phyloP scores from a whole-genome alignment of 495 filamentous ascomycete genomes.

The Antarctomyces pellizariae region DNA sequence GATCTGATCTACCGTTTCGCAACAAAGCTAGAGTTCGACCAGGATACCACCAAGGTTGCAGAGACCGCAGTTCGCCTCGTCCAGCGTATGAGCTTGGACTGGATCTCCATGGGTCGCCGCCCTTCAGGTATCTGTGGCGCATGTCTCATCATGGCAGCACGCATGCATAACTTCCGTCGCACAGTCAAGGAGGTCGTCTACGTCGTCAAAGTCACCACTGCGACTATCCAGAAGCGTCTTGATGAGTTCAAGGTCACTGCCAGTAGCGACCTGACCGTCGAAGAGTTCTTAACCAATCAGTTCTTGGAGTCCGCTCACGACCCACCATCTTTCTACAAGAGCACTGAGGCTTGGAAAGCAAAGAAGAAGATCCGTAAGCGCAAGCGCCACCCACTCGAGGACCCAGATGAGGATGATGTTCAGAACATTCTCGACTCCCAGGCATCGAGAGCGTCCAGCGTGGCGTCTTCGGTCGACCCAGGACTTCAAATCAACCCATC shows the following conservation, averaged over 20 bases:
- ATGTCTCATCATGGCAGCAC: conserved; percentile 76
- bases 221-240: conserved; percentile 71
- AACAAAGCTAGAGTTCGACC: conserved; percentile 67
- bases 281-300: conserved; percentile 53
- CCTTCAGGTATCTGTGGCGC: conserved; percentile 90
- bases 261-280: conserved; percentile 55
- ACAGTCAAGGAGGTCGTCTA: conserved; percentile 85
- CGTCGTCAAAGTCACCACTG: conserved; percentile 80
- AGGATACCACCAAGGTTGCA: conserved; percentile 52
- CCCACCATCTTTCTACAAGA: conserved; percentile 60
- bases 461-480: no score
- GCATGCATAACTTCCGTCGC: conserved; percentile 92
- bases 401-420: conserved; percentile 13
- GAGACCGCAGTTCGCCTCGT: conserved; percentile 67
- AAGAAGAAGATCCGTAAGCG: conserved; percentile 22
- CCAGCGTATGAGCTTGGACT: conserved; percentile 81
- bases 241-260: conserved; percentile 72
- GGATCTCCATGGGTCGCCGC: conserved; percentile 82
- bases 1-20: conserved; percentile 78
- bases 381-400: conserved; percentile 17
- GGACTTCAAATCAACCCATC: no score
- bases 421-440: no score
- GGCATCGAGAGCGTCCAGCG: no score
- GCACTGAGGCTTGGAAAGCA: conserved; percentile 25
- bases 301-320: conserved; percentile 33